phyloP scores from a whole-genome alignment of 805 yeast genomes.

The Dipodascus geniculatus region DNA sequence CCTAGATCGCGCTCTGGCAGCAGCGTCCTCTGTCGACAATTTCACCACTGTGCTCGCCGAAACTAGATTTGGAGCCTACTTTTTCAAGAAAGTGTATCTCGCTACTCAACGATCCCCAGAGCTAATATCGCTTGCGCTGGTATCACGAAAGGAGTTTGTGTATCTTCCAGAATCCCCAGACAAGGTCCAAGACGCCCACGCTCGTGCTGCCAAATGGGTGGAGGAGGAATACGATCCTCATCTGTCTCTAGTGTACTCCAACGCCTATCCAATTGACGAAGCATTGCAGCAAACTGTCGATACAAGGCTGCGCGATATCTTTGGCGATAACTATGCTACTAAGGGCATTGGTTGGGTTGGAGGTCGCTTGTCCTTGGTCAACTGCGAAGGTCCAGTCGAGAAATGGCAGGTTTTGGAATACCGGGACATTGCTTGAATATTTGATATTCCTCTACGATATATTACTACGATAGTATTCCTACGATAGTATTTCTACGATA shows the following conservation, averaged over 20 bases:
- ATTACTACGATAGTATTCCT: background rate
- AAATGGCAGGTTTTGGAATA: conserved; percentile 57
- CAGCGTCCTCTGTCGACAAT: conserved; percentile 33
- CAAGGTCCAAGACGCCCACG: conserved; percentile 24
- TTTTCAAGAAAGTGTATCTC: conserved; percentile 43
- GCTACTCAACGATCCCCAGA: conserved; percentile 35
- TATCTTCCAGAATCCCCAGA: conserved; percentile 14
- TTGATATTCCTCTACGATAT: too few relatives aligned
- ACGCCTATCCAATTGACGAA: conserved; percentile 50
- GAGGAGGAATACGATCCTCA: conserved; percentile 54
- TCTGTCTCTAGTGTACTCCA: conserved; percentile 57
- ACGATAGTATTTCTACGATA: background rate
- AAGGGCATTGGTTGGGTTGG: conserved; percentile 49
- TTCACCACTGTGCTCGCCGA: conserved; percentile 31
- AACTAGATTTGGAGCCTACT: conserved; percentile 37
- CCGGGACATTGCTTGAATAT: conserved; percentile 17
- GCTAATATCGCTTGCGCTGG: conserved; percentile 37
- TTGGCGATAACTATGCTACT: conserved; percentile 35
- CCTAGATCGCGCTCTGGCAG: conserved; percentile 47
- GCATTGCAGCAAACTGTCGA: conserved; percentile 53
- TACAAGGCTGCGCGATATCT: conserved; percentile 52
- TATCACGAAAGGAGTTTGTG: conserved; percentile 27
- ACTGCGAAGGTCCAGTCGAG: conserved; percentile 58
- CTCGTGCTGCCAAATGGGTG: conserved; percentile 47
- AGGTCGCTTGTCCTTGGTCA: conserved; percentile 55